A percentile compares a stretch with the other conserved stretches of the same genome.
Conservation (phyloP, 306 rosid genomes). For the Macrotyloma uniflorum region DNA sequence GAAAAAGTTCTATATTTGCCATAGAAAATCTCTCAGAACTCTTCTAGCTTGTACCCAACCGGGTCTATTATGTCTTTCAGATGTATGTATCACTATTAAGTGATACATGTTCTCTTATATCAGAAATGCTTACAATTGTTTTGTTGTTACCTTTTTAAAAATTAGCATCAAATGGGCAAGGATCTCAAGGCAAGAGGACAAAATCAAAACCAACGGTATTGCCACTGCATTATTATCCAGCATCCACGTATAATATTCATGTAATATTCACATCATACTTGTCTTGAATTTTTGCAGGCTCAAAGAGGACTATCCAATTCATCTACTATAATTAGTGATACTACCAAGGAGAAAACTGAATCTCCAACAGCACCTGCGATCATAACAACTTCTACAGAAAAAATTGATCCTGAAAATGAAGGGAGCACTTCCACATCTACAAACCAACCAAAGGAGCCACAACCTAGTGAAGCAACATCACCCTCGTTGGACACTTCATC, state of each 20-base stretch:
- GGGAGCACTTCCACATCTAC: constrained; percentile 44
- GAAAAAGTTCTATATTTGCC: too few species aligned
- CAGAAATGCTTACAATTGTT: constrained; percentile 42
- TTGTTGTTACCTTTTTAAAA: constrained; percentile 31
- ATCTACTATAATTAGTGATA: constrained; percentile 42
- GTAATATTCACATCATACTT: constrained; percentile 26
- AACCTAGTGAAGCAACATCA: constrained; percentile 40
- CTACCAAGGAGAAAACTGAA: constrained; percentile 50
- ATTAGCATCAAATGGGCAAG: constrained; percentile 86
- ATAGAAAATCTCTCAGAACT: too few species aligned
- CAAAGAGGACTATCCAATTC: constrained; percentile 51
- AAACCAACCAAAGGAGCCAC: constrained; percentile 49
- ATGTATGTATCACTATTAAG: neutral
- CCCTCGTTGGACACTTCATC: constrained; percentile 44
- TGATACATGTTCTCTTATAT: constrained; percentile 11
- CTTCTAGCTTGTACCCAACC: too few species aligned
- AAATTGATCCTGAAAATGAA: constrained; percentile 49
- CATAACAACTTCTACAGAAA: constrained; percentile 49
- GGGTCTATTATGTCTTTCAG: neutral
- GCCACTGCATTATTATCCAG: constrained; percentile 4
- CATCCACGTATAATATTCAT: neutral
- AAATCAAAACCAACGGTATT: constrained; percentile 76
- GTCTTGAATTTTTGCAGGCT: constrained; percentile 51
- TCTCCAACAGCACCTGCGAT: constrained; percentile 41
- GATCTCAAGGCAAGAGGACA: constrained; percentile 71